Evolutionary conservation across 2,329 filamentous ascomycete genomes (phyloP).

Genomic region (Calonectria pseudoturangicola): DNA sequence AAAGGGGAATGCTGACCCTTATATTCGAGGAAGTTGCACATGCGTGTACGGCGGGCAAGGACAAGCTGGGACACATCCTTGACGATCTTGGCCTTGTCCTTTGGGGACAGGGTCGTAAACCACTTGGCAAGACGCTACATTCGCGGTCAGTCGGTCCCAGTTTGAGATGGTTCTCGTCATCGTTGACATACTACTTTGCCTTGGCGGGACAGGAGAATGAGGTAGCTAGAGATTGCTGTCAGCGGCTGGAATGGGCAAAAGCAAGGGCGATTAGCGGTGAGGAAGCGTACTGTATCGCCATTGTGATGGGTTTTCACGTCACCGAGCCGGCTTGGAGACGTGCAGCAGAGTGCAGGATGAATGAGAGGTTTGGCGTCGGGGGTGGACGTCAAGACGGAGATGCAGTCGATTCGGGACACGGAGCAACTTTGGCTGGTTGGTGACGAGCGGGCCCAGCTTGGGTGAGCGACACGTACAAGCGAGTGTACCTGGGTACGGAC

Average conservation of each 20-base stretch:
- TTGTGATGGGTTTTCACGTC: conserved; percentile 54
- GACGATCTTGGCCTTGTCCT: conserved; percentile 99
- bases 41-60: conserved; percentile 94
- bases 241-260: conserved; percentile 41
- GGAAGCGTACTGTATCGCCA: conserved; percentile 67
- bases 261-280: conserved; percentile 34
- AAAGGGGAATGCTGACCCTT: conserved; percentile 79
- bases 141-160: conserved; percentile 45
- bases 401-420: conserved; percentile 52
- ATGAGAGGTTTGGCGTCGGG: conserved; percentile 42
- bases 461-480: conserved; percentile 1
- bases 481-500: background rate
- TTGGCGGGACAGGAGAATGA: conserved; percentile 97
- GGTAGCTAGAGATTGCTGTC: conserved; percentile 78
- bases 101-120: conserved; percentile 98
- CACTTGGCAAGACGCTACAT: conserved; percentile 96
- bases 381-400: conserved; percentile 46
- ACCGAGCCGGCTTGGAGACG: conserved; percentile 51
- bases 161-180: conserved; percentile 36
- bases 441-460: conserved; percentile 51
- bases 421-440: conserved; percentile 56
- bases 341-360: conserved; percentile 40
- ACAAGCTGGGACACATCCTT: conserved; percentile 99
- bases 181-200: conserved; percentile 92
- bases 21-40: conserved; percentile 99